Evolutionary conservation across 768 basidiomycete genomes (phyloP), one percentile per base, ranked within the genome.

Genomic region (Mycena amicta): DNA sequence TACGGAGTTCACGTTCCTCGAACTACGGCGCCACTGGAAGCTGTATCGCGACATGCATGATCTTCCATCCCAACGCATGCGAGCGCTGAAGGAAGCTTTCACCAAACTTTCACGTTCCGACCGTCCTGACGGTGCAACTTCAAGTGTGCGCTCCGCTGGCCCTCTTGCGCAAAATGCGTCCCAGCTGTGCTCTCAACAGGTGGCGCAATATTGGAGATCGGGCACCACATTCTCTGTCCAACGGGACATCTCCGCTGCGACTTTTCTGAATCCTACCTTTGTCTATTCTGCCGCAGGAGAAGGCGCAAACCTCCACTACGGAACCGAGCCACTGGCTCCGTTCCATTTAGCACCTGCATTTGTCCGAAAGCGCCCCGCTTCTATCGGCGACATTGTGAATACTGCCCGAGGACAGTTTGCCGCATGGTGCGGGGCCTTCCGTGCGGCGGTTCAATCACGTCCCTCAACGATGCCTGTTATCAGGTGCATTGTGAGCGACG

Each of bases 261-360:
- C 60, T 3, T 59, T 72, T 25, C 50, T 76, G 45, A 83, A 83
- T 59, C 81, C 81, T 1, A 78, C 78, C 1, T 81, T 81, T 51
- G 70, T 72, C 0, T 79, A 77, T 60, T 77, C 75, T 5, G 60
- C 70, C 11, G 67, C 67, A 15, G 79, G 80, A n/a, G 66, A 71
- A 56, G 71, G 65, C 2, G 81, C 74, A 56, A 67, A 69, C n/a
- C 69, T 79, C 2, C 77, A 82, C 53, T 77, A 79, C 54, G 78
- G 74, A 13, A 75, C 76, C 0, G 74, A 79, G 57, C 81, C 78
- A 4, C 56, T 80, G 4, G 26, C 65, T 5, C 56, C 72, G 5
- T 82, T 82, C 60, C 79, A 81, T 60, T 70, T 78, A 16, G 69
- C 15, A 52, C 49, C 3, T 25, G 18, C 29, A 16, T 53, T 11